Evolutionary conservation across 2,329 filamentous ascomycete genomes (phyloP).

Genomic region (Xylariaceae sp.): DNA sequence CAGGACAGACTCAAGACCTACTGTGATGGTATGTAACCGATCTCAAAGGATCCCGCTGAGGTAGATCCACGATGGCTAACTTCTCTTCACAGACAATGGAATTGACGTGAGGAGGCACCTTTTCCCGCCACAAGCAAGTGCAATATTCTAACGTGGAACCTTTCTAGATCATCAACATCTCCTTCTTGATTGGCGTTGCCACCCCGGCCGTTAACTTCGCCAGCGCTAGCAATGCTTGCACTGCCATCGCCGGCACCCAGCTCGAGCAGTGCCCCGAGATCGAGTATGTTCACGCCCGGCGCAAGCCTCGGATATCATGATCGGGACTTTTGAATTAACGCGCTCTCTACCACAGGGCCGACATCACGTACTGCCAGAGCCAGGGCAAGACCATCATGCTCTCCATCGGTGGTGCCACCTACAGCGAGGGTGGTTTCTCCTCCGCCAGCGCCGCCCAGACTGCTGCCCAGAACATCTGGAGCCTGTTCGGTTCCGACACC

Average conservation of each 20-base stretch:
- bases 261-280: conserved; percentile 61
- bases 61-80: conserved; percentile 1
- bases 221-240: conserved; percentile 59
- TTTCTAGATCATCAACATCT: conserved; percentile 56
- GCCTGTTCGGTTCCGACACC: conserved; percentile 61
- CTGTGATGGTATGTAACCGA: conserved; percentile 42
- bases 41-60: conserved; percentile 27
- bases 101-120: conserved; percentile 40
- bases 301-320: too few species aligned
- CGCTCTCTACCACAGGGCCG: conserved; percentile 27
- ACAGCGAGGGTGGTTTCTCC: conserved; percentile 63
- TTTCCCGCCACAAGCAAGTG: neutral
- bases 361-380: conserved; percentile 58
- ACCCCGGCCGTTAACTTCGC: conserved; percentile 59
- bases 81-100: conserved; percentile 35
- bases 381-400: conserved; percentile 67
- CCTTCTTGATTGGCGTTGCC: conserved; percentile 58
- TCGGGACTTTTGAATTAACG: too few species aligned
- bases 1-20: conserved; percentile 57
- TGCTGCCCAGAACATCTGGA: conserved; percentile 63
- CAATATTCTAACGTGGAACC: conserved; percentile 3
- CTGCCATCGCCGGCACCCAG: conserved; percentile 52
- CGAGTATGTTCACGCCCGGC: conserved; percentile 32
- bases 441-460: conserved; percentile 47
- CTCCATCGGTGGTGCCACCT: conserved; percentile 67